These are phyloP conservation scores for Saksenaea oblongispora DNA, from an alignment of 371 early-diverging fungal species.

Conservation along the genomic window DNA sequence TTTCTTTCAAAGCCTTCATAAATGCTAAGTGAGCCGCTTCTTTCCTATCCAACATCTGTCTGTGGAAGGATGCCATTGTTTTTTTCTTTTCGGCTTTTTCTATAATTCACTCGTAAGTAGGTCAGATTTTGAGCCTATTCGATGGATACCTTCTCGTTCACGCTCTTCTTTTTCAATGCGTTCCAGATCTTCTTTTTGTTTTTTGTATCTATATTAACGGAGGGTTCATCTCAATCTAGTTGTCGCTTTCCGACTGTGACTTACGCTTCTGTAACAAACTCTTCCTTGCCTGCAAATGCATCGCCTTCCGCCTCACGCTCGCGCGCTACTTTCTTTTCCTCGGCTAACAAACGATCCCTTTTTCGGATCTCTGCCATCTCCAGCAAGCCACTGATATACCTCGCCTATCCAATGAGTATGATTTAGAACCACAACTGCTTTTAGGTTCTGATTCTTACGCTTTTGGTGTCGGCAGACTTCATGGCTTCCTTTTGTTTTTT, in stretches of 20 bases:
- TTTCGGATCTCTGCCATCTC: constrained; percentile 82
- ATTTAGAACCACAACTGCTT: not conserved
- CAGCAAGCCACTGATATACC: constrained; percentile 78
- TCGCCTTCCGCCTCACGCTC: constrained; percentile 67
- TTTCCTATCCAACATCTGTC: constrained; percentile 41
- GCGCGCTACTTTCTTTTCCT: constrained; percentile 78
- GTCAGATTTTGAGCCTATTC: not conserved
- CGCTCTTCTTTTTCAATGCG: constrained; percentile 83
- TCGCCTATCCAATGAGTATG: constrained; percentile 50
- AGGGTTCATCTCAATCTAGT: not conserved
- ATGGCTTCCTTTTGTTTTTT: constrained; percentile 47
- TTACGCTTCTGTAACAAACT: constrained; percentile 84
- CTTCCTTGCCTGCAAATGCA: constrained; percentile 70
- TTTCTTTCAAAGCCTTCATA: constrained; percentile 30
- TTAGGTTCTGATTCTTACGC: constrained; percentile 18
- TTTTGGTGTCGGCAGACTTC: constrained; percentile 36
- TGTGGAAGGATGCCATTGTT: constrained; percentile 47
- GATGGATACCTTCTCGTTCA: constrained; percentile 58
- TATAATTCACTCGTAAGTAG: not conserved
- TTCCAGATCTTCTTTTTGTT: constrained; percentile 77
- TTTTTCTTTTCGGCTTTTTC: constrained; percentile 33
- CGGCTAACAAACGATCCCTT: constrained; percentile 78
- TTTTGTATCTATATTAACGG: constrained; percentile 57
- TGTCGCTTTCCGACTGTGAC: not conserved
- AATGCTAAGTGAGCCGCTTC: constrained; percentile 39